Percentiles rank a stretch among this genome's conserved stretches.
Evolutionary conservation across 2,329 filamentous ascomycete species (phyloP).

Genomic region (Rosellinia necatrix): DNA sequence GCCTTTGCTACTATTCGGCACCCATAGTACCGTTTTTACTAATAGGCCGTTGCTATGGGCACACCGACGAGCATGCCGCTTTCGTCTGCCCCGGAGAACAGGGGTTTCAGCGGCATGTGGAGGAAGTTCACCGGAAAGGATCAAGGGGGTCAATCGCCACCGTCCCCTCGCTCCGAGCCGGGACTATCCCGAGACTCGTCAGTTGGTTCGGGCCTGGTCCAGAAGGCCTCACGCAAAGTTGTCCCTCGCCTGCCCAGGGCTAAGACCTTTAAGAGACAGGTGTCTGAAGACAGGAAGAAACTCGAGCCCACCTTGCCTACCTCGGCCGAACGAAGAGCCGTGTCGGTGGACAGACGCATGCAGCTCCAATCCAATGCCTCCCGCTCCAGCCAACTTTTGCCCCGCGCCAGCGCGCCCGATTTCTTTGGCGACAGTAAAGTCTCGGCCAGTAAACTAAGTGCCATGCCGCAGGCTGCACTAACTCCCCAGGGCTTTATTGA

Average conservation of each 20-base stretch:
- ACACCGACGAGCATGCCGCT: slow-evolving; percentile 34
- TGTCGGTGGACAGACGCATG: slow-evolving; percentile 64
- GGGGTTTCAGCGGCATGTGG: slow-evolving; percentile 33
- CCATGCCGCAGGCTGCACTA: slow-evolving; percentile 34
- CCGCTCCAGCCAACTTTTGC: slow-evolving; percentile 42
- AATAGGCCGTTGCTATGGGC: slow-evolving; percentile 37
- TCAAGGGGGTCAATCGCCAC: slow-evolving; percentile 27
- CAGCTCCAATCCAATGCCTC: slow-evolving; percentile 45
- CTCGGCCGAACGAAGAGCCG: slow-evolving; percentile 70
- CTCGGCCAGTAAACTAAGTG: slow-evolving; percentile 33
- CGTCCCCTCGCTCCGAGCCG: slow-evolving; percentile 32
- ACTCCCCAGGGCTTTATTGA: slow-evolving; percentile 42
- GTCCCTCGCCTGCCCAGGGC: slow-evolving; percentile 77
- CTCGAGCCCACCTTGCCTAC: slow-evolving; percentile 69
- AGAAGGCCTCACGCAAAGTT: slow-evolving; percentile 62
- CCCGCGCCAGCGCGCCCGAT: slow-evolving; percentile 55
- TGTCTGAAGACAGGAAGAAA: slow-evolving; percentile 77
- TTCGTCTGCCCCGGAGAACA: slow-evolving; percentile 30
- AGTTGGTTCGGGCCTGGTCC: slow-evolving; percentile 42
- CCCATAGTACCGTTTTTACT: slow-evolving; percentile 28
- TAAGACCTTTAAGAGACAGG: slow-evolving; percentile 80
- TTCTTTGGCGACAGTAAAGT: slow-evolving; percentile 44
- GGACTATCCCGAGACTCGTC: slow-evolving; percentile 33
- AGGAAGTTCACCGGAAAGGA: slow-evolving; percentile 37
- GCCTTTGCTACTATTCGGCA: slow-evolving; percentile 30